Evolutionary conservation across 176 grass and related monocot species (phyloP), one percentile per base, ranked within the genome.

Genomic region (Oryza glumipatula): DNA sequence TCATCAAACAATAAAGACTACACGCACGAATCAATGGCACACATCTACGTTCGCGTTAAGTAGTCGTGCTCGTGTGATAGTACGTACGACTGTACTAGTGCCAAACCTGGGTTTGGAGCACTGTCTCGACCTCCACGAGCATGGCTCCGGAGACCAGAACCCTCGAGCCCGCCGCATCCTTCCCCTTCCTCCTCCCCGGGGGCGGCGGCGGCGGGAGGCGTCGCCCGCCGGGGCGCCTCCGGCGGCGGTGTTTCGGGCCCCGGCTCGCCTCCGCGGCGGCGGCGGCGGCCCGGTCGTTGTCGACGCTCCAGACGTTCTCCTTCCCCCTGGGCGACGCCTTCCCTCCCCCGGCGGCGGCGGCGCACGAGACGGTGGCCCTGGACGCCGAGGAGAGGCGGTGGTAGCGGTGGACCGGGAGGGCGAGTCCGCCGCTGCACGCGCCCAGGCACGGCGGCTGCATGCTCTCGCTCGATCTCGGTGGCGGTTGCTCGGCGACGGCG

Each of bases 251-350:
- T 46, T 80, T 87, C 39, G 76, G 79, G 3, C 56, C 26, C 39
- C 85, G 77, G 56, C 13, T 0, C 47, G 60, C 70, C 28, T 73
- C 74, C 43, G 43, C 43, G 26, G 26, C 26, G 26, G 28, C 28
- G 78, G 64, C 69, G 4, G 84, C 70, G 22, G 88, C 91, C 24
- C 77, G 77, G 4, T 96, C 89, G 70, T 99, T 99, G 39, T 96
- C 96, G 36, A 99, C 67, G 83, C 93, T 99, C 96, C 93, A 96
- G 21, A 99, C 88, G 61, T 99, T 99, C 68, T 99, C 91, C 78
- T 94, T 96, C 67, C 84, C 91, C 83, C 76, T 94, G 30, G 87
- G 79, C 71, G 72, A 68, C 30, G 86, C 66, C 66, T 74, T 91
- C 73, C 67, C 77, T 41, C 86, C 77, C n/a, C 38, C 88, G 1